Percentiles rank a stretch among this genome's conserved stretches.
These are phyloP conservation scores for Persicaria maculosa DNA, from an alignment of 148 eudicot genomes.

Conservation along the genomic window DNA sequence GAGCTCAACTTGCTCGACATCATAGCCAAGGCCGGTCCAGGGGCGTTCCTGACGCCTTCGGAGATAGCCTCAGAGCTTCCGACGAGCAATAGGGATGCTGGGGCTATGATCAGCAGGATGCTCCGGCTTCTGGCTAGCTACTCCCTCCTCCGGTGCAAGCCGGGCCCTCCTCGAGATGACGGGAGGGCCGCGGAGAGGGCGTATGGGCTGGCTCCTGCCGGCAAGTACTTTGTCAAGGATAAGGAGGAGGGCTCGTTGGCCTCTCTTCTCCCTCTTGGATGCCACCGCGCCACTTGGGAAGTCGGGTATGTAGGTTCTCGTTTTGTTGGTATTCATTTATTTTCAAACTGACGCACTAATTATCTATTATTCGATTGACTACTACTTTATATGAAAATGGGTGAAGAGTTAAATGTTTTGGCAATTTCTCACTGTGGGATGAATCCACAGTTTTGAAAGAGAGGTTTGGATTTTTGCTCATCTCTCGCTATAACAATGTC, in stretches of 20 bases:
- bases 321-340: not conserved
- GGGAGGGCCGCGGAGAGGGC: constrained; percentile 8
- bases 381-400: too few relatives aligned
- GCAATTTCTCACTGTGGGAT: too few relatives aligned
- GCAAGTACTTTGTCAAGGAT: constrained; percentile 17
- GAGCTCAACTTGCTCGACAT: constrained; percentile 20
- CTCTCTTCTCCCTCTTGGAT: constrained; percentile 9
- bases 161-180: not conserved
- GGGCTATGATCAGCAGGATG: constrained; percentile 22
- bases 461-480: too few relatives aligned
- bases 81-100: not conserved
- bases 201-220: constrained; percentile 20
- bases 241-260: constrained; percentile 19
- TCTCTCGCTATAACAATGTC: too few relatives aligned
- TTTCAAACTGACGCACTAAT: too few relatives aligned
- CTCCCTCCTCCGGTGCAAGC: constrained; percentile 11
- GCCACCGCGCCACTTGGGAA: constrained; percentile 5
- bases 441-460: too few relatives aligned
- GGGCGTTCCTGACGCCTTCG: not conserved
- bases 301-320: not conserved
- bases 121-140: constrained; percentile 18
- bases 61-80: constrained; percentile 16
- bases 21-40: constrained; percentile 18
- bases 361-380: too few relatives aligned
- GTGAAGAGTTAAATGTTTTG: too few relatives aligned